Conservation (phyloP, 495 filamentous ascomycete genomes). For the Corynascus novoguineensis region DNA sequence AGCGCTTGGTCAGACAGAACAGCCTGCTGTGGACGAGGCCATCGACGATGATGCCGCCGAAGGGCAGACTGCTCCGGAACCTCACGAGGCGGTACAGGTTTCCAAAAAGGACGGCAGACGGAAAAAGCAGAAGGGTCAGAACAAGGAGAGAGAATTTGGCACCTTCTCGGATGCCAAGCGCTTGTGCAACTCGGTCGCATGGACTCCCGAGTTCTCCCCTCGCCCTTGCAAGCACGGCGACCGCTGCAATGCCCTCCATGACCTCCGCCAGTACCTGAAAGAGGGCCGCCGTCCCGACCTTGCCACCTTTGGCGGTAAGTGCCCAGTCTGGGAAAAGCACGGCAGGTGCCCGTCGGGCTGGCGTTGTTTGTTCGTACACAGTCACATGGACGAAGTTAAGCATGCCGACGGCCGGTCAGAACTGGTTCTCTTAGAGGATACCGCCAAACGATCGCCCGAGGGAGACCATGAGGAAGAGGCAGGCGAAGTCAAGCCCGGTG, state of each 20-base stretch:
- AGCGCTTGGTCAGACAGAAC: constrained; percentile 20
- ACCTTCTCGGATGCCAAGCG: constrained; percentile 68
- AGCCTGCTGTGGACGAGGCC: constrained; percentile 18
- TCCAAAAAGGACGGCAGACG: constrained; percentile 30
- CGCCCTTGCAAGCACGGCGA: constrained; percentile 66
- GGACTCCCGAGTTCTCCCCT: constrained; percentile 69
- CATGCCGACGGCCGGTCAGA: constrained; percentile 74
- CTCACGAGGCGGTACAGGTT: constrained; percentile 33
- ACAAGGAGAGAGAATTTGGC: constrained; percentile 80
- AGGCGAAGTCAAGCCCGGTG: constrained; percentile 41
- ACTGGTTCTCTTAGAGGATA: constrained; percentile 57
- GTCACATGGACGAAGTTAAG: constrained; percentile 72
- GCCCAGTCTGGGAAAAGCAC: constrained; percentile 69
- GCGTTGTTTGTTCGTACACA: constrained; percentile 83
- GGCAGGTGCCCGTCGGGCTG: constrained; percentile 79
- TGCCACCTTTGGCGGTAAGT: constrained; percentile 63
- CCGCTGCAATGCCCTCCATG: constrained; percentile 71
- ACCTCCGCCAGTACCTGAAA: constrained; percentile 76
- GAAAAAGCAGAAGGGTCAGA: constrained; percentile 72
- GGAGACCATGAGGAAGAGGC: constrained; percentile 13
- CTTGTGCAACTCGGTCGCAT: constrained; percentile 66
- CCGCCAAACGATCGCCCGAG: constrained; percentile 4
- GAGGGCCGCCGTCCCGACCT: constrained; percentile 78
- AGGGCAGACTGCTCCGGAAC: constrained; percentile 43
- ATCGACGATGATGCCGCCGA: constrained; percentile 70